These are phyloP conservation scores for Cryptococcus sp. DNA, from an alignment of 1,284 basidiomycete species.

Conservation along the genomic window DNA sequence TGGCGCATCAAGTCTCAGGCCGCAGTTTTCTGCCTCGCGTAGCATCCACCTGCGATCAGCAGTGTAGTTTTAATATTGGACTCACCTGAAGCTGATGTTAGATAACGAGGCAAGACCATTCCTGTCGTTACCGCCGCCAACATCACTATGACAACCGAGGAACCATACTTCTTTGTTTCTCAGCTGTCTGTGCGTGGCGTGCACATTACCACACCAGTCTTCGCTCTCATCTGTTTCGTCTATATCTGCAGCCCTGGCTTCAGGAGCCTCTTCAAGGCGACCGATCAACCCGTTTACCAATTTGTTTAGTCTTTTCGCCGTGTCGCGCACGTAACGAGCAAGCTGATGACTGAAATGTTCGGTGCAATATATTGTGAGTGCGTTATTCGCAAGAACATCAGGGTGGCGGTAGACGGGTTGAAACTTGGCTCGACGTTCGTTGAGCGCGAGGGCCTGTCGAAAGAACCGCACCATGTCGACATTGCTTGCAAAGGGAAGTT, in stretches of 20 bases:
- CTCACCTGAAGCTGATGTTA: constrained; percentile 33
- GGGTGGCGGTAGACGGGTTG: constrained; percentile 30
- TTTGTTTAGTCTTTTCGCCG: too few relatives aligned
- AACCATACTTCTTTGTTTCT: constrained; percentile 36
- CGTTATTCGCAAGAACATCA: constrained; percentile 1
- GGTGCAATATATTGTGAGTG: too few relatives aligned
- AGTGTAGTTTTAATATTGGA: too few relatives aligned
- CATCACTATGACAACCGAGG: constrained; percentile 34
- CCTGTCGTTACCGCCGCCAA: constrained; percentile 29
- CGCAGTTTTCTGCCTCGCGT: constrained; percentile 35
- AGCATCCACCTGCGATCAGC: constrained; percentile 40
- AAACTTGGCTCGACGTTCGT: constrained; percentile 48
- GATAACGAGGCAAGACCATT: constrained; percentile 29
- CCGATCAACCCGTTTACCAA: too few relatives aligned
- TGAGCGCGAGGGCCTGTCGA: constrained; percentile 48
- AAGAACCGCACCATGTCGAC: constrained; percentile 39
- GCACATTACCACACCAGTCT: not conserved
- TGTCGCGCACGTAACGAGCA: not conserved
- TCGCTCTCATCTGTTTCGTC: not conserved
- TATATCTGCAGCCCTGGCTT: not conserved
- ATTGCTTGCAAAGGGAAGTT: constrained; percentile 29
- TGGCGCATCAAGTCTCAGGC: constrained; percentile 22
- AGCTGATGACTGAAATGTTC: too few relatives aligned
- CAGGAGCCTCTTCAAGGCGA: too few relatives aligned
- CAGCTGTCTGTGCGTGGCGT: constrained; percentile 2